These are phyloP conservation scores for Petunia secreta DNA, from an alignment of 257 asterid species.

Conservation along the genomic window DNA sequence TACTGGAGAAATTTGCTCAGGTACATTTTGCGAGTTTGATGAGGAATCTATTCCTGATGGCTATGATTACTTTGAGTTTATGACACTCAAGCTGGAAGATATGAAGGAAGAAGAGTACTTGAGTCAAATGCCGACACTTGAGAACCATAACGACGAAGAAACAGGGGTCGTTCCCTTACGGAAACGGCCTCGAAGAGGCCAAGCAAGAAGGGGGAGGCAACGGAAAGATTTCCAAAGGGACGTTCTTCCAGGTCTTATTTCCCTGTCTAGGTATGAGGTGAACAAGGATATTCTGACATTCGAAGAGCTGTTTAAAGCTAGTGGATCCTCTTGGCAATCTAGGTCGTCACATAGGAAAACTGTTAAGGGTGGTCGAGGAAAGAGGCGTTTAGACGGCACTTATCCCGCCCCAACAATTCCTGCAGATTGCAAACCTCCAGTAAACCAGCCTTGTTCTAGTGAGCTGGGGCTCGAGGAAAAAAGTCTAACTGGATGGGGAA, in stretches of 20 bases:
- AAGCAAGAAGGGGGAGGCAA: conserved; percentile 54
- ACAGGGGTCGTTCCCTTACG: conserved; percentile 17
- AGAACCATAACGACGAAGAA: conserved; percentile 38
- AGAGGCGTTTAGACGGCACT: conserved; percentile 40
- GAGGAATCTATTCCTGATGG: conserved; percentile 49
- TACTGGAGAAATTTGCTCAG: neutral
- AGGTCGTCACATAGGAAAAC: conserved; percentile 36
- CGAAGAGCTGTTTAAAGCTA: conserved; percentile 53
- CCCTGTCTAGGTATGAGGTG: conserved; percentile 66
- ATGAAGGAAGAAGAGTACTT: conserved; percentile 41
- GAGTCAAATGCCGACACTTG: conserved; percentile 26
- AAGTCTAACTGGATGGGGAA: conserved; percentile 73
- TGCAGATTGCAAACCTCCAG: conserved; percentile 27
- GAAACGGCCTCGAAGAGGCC: conserved; percentile 55
- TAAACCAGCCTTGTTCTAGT: conserved; percentile 36
- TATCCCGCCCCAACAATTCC: conserved; percentile 27
- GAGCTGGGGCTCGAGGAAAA: conserved; percentile 40
- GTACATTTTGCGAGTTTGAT: neutral
- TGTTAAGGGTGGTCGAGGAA: conserved; percentile 42
- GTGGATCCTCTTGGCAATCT: conserved; percentile 40
- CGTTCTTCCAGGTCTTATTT: conserved; percentile 63
- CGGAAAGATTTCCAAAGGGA: conserved; percentile 68
- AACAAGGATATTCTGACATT: conserved; percentile 71
- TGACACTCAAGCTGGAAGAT: conserved; percentile 65
- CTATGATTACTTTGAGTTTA: conserved; percentile 66